A percentile compares a stretch with the other conserved stretches of the same genome.
Conservation (phyloP, 495 filamentous ascomycete species). For the Talaromyces trachyspermus region DNA sequence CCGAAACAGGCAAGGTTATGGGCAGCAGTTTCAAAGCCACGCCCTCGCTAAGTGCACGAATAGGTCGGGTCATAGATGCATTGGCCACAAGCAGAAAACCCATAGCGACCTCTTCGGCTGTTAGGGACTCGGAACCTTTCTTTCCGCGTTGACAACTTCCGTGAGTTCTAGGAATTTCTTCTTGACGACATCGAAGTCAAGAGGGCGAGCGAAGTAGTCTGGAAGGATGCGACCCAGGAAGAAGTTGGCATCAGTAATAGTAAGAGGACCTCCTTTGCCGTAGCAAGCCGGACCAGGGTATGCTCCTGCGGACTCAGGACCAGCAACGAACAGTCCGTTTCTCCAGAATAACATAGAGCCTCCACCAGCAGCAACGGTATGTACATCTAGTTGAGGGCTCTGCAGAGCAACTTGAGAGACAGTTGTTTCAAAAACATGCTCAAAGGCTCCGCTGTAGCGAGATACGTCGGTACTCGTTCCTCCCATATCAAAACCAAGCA, state of each 20-base stretch:
- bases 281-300: conserved; percentile 95
- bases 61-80: conserved; percentile 47
- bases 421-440: conserved; percentile 96
- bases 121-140: conserved; percentile 62
- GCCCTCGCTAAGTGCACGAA: conserved; percentile 47
- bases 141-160: conserved; percentile 65
- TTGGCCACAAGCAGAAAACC: conserved; percentile 49
- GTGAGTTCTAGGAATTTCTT: conserved; percentile 72
- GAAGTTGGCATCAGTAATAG: conserved; percentile 91
- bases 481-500: conserved; percentile 97
- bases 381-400: conserved; percentile 93
- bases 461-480: conserved; percentile 95
- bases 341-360: conserved; percentile 84
- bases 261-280: conserved; percentile 84
- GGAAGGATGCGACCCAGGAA: conserved; percentile 82
- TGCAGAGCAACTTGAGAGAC: conserved; percentile 94
- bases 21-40: conserved; percentile 41
- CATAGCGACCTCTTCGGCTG: conserved; percentile 77
- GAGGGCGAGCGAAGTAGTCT: conserved; percentile 87
- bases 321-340: conserved; percentile 94
- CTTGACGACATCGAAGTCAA: conserved; percentile 72
- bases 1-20: conserved; percentile 50
- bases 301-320: conserved; percentile 86
- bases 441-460: conserved; percentile 84
- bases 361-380: conserved; percentile 92